Evolutionary conservation across 352 stramenopile species (phyloP).

Genomic region (Blastocystis sp.): DNA sequence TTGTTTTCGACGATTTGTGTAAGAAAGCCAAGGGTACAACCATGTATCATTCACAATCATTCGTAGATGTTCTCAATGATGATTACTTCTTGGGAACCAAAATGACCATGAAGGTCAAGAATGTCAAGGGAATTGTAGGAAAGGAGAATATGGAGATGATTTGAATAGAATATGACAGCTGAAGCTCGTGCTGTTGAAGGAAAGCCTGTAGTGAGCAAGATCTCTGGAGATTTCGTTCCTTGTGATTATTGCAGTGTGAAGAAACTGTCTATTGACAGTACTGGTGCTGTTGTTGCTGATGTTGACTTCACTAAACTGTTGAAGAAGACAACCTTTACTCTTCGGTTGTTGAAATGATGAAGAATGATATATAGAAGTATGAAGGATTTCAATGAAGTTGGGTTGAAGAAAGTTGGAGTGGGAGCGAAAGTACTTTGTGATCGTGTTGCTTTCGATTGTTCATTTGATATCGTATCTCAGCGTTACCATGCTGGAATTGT

Average conservation of each 20-base stretch:
- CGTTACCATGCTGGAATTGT: background rate
- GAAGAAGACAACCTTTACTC: background rate
- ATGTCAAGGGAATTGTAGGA: background rate
- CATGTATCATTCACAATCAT: background rate
- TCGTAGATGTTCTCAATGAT: conserved; percentile 3
- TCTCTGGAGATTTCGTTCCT: conserved; percentile 9
- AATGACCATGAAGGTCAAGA: conserved; percentile 18
- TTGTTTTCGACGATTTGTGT: conserved; percentile 23
- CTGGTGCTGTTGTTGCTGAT: background rate
- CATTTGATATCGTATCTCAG: background rate
- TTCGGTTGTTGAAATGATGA: background rate
- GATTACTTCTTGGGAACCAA: conserved; percentile 9
- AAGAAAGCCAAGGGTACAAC: background rate
- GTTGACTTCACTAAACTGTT: background rate
- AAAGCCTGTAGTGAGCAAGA: conserved; percentile 31
- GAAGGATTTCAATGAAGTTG: background rate
- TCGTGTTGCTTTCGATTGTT: background rate
- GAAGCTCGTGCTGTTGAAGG: background rate
- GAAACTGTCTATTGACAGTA: conserved; percentile 7
- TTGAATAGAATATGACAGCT: background rate
- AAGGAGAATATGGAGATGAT: background rate
- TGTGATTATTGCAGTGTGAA: conserved; percentile 3
- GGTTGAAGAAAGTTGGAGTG: background rate
- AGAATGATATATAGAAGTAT: background rate
- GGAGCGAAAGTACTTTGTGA: conserved; percentile 3